Evolutionary conservation across 257 asterid species (phyloP).

Genomic region (Primulina eburnea): DNA sequence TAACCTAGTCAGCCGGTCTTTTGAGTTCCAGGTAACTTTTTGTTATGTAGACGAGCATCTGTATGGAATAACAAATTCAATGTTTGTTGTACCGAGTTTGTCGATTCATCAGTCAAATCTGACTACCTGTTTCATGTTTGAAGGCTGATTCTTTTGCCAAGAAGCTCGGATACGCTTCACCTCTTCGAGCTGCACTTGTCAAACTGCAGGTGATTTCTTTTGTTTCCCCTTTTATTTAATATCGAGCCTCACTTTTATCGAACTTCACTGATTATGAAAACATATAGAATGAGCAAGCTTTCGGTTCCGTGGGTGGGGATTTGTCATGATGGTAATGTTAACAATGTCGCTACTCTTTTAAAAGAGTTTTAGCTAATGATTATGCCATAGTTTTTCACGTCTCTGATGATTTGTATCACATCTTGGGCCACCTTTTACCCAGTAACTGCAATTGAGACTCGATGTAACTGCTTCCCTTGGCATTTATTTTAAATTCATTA

Average conservation of each 20-base stretch:
- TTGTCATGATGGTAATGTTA: not conserved
- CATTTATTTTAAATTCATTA: not conserved
- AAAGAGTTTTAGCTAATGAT: not conserved
- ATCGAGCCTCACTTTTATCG: not conserved
- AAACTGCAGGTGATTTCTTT: slow-evolving; percentile 69
- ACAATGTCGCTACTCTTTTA: not conserved
- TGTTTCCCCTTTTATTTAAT: slow-evolving; percentile 10
- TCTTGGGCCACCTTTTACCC: not conserved
- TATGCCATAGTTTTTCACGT: not conserved
- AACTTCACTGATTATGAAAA: not conserved
- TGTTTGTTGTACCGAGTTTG: slow-evolving; percentile 10
- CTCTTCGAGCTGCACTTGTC: slow-evolving; percentile 92
- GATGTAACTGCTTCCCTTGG: not conserved
- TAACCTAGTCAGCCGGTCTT: slow-evolving; percentile 90
- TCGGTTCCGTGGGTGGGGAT: not conserved
- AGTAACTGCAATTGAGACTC: not conserved
- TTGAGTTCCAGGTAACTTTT: slow-evolving; percentile 87
- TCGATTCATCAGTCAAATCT: not conserved
- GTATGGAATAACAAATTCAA: slow-evolving; percentile 8
- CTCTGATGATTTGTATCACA: not conserved
- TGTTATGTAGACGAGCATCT: slow-evolving; percentile 1
- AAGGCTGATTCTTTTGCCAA: slow-evolving; percentile 97
- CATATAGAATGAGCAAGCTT: not conserved
- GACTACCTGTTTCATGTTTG: slow-evolving; percentile 20
- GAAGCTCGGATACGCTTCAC: slow-evolving; percentile 75